Evolutionary conservation across 2,329 filamentous ascomycete species (phyloP).

Genomic region (Trichoderma sp.): DNA sequence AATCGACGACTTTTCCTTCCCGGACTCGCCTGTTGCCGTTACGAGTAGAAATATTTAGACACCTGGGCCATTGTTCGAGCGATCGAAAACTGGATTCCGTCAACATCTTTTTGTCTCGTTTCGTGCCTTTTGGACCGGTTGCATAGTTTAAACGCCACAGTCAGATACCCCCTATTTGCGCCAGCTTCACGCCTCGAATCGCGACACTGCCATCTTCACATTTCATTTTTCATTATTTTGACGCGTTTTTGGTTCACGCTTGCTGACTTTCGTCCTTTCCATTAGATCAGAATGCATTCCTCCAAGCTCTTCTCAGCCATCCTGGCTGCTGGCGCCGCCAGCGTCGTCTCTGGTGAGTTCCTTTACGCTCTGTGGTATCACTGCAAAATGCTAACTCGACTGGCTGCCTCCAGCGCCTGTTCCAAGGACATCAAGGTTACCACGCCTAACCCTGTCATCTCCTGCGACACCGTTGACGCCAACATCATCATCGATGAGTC

Average conservation of each 20-base stretch:
- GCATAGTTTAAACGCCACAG: slow-evolving; percentile 28
- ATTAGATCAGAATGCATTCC: slow-evolving; percentile 49
- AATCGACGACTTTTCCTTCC: neutral
- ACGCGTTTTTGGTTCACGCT: neutral
- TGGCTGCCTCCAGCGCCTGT: slow-evolving; percentile 30
- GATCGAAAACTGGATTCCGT: slow-evolving; percentile 18
- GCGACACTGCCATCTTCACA: neutral
- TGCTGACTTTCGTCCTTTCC: neutral
- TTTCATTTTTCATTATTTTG: neutral
- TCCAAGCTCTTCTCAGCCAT: slow-evolving; percentile 48
- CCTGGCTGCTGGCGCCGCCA: slow-evolving; percentile 43
- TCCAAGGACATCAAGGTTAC: slow-evolving; percentile 62
- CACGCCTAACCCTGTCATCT: slow-evolving; percentile 61
- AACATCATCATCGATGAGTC: slow-evolving; percentile 63
- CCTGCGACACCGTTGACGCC: slow-evolving; percentile 71
- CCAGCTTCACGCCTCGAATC: neutral
- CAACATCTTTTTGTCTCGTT: slow-evolving; percentile 28
- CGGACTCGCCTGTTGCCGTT: neutral
- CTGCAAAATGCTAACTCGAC: neutral
- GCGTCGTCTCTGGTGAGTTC: slow-evolving; percentile 47
- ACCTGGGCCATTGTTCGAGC: neutral
- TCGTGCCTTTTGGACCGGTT: slow-evolving; percentile 29
- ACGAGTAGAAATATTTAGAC: neutral
- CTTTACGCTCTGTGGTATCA: neutral
- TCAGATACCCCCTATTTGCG: slow-evolving; percentile 19